Evolutionary conservation across 345 rosid genomes (phyloP).

Genomic region (Geranium brycei): DNA sequence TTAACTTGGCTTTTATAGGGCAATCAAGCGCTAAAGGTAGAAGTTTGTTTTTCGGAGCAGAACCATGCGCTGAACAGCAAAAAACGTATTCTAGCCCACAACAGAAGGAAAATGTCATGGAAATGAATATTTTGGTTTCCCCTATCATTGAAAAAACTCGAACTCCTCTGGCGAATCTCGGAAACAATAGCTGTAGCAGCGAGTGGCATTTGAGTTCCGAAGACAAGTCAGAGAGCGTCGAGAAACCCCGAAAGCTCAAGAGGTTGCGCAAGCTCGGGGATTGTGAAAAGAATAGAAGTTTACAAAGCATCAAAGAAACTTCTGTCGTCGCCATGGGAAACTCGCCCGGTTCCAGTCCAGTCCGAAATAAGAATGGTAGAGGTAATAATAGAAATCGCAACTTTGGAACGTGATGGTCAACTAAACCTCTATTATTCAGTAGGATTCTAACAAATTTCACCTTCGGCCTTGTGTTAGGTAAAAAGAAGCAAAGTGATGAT

Average conservation of each 20-base stretch:
- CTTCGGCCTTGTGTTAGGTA: conserved; percentile 30
- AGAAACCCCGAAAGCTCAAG: conserved; percentile 43
- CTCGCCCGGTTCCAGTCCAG: conserved; percentile 10
- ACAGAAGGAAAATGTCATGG: conserved; percentile 13
- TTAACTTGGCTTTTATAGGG: conserved; percentile 30
- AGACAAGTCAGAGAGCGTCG: conserved; percentile 30
- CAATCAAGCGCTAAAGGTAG: conserved; percentile 11
- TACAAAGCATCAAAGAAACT: conserved; percentile 20
- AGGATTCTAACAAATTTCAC: conserved; percentile 9
- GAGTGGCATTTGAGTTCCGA: conserved; percentile 59
- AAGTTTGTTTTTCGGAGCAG: conserved; percentile 20
- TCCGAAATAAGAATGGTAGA: conserved; percentile 22
- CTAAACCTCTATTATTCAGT: not conserved
- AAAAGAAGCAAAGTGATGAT: conserved; percentile 28
- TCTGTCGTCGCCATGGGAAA: conserved; percentile 5
- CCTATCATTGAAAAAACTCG: conserved; percentile 23
- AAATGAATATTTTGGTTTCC: conserved; percentile 13
- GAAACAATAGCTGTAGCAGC: conserved; percentile 26
- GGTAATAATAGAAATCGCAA: conserved; percentile 18
- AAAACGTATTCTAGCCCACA: conserved; percentile 18
- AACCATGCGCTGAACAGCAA: conserved; percentile 17
- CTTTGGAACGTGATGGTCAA: not conserved
- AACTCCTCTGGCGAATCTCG: conserved; percentile 24
- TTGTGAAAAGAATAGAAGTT: conserved; percentile 9
- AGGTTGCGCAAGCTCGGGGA: conserved; percentile 71